These are phyloP conservation scores for Domatiomyces globalis DNA, from an alignment of 2,329 filamentous ascomycete species.

Conservation along the genomic window DNA sequence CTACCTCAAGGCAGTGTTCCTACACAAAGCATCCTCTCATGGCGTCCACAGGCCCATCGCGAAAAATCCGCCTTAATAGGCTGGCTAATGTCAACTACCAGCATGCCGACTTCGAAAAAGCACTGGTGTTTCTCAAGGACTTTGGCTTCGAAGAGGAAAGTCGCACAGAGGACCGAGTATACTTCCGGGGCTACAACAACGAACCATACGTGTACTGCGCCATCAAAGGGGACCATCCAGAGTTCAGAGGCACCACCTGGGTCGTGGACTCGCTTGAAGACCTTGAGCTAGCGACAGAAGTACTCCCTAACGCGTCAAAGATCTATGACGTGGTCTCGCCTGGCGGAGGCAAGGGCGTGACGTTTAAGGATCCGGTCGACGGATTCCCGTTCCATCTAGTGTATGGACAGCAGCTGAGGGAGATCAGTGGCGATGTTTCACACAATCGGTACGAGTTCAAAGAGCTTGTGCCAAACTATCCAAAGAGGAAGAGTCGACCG, in stretches of 20 bases:
- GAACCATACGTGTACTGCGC: slow-evolving; percentile 46
- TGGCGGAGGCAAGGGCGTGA: slow-evolving; percentile 15
- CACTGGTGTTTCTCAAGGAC: slow-evolving; percentile 20
- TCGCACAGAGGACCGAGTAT: slow-evolving; percentile 32
- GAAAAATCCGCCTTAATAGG: too few species aligned
- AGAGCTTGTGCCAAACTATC: slow-evolving; percentile 22
- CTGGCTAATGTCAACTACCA: slow-evolving; percentile 22
- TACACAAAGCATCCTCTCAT: too few species aligned
- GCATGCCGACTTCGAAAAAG: slow-evolving; percentile 20
- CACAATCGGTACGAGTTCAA: slow-evolving; percentile 2
- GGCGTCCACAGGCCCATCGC: too few species aligned
- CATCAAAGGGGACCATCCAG: slow-evolving; percentile 9
- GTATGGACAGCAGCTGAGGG: slow-evolving; percentile 11
- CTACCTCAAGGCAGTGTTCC: too few species aligned
- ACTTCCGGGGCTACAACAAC: slow-evolving; percentile 47
- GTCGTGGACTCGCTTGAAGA: slow-evolving; percentile 9
- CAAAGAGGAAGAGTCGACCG: slow-evolving; percentile 23
- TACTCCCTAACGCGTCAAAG: slow-evolving; percentile 4
- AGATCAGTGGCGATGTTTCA: background rate
- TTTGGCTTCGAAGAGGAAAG: slow-evolving; percentile 22
- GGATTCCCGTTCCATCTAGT: slow-evolving; percentile 15
- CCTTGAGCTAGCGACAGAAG: slow-evolving; percentile 7
- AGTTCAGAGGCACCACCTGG: slow-evolving; percentile 10
- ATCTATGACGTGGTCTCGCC: slow-evolving; percentile 10
- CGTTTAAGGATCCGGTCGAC: slow-evolving; percentile 13